A percentile compares a stretch with the other conserved stretches of the same genome.
These are phyloP conservation scores for Lyophyllum decastes DNA, from an alignment of 768 basidiomycete genomes.

Conservation along the genomic window DNA sequence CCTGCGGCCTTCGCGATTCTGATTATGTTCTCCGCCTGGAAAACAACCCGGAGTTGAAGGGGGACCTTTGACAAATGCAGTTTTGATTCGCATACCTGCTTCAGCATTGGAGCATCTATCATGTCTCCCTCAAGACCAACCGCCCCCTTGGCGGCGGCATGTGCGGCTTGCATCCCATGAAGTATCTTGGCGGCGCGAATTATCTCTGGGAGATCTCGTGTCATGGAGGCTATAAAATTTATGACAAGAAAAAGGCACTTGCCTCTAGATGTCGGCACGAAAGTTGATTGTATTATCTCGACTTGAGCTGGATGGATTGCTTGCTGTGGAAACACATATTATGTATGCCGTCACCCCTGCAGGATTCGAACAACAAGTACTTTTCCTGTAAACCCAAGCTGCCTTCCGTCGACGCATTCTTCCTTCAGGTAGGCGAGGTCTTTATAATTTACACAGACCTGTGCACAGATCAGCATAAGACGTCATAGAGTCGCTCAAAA, in stretches of 20 bases:
- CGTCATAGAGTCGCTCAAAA: background rate
- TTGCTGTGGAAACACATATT: conserved; percentile 56
- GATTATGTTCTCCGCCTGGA: conserved; percentile 48
- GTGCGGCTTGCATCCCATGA: conserved; percentile 59
- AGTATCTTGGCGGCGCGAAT: conserved; percentile 74
- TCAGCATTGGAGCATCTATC: conserved; percentile 92
- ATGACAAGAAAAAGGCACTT: conserved; percentile 5
- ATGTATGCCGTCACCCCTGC: background rate
- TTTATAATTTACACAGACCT: conserved; percentile 91
- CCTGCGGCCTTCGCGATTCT: conserved; percentile 55
- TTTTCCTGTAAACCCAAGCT: conserved; percentile 92
- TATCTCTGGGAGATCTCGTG: conserved; percentile 56
- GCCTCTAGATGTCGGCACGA: conserved; percentile 76
- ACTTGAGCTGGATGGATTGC: conserved; percentile 91
- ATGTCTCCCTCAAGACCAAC: conserved; percentile 81
- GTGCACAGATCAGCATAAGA: background rate
- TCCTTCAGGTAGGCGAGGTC: conserved; percentile 63
- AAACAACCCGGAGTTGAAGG: background rate
- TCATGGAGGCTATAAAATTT: background rate
- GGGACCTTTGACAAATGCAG: background rate
- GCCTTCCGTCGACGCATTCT: conserved; percentile 78
- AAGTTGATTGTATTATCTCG: conserved; percentile 72
- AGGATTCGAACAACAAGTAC: conserved; percentile 30
- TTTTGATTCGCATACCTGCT: conserved; percentile 51
- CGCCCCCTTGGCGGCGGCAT: conserved; percentile 60